These are phyloP conservation scores for Termitomyces sp. DNA, from an alignment of 768 basidiomycete species.

Conservation along the genomic window DNA sequence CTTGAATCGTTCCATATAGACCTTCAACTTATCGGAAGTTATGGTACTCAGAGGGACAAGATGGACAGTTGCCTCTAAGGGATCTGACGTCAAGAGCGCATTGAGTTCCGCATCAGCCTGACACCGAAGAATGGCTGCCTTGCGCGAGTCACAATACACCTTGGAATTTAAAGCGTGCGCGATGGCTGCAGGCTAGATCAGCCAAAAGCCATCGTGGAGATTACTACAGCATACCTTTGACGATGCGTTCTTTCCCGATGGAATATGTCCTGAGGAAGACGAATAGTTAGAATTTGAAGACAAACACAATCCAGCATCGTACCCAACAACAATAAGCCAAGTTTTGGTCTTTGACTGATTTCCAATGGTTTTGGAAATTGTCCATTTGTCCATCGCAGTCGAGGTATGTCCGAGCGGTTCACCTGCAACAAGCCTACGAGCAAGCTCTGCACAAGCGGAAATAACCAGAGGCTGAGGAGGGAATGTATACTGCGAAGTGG, in stretches of 20 bases:
- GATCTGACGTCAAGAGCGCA: slow-evolving; percentile 69
- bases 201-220: neutral
- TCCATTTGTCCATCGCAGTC: slow-evolving; percentile 48
- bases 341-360: slow-evolving; percentile 32
- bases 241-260: slow-evolving; percentile 96
- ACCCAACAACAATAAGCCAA: slow-evolving; percentile 72
- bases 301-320: slow-evolving; percentile 10
- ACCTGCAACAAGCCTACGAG: slow-evolving; percentile 48
- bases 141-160: slow-evolving; percentile 86
- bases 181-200: slow-evolving; percentile 48
- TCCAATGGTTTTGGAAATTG: slow-evolving; percentile 28
- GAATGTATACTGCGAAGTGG: slow-evolving; percentile 68
- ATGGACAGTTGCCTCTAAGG: slow-evolving; percentile 76
- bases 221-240: slow-evolving; percentile 60
- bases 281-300: neutral
- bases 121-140: slow-evolving; percentile 77
- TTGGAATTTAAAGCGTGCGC: slow-evolving; percentile 77
- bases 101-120: slow-evolving; percentile 83
- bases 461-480: slow-evolving; percentile 95
- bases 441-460: slow-evolving; percentile 84
- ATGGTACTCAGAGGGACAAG: slow-evolving; percentile 76
- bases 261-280: slow-evolving; percentile 72
- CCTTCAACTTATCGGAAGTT: slow-evolving; percentile 68
- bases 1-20: slow-evolving; percentile 72
- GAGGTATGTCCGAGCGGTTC: slow-evolving; percentile 22